These are phyloP conservation scores for Gaeumannomyces tritici DNA, from an alignment of 2,329 filamentous ascomycete species.

Conservation along the genomic window DNA sequence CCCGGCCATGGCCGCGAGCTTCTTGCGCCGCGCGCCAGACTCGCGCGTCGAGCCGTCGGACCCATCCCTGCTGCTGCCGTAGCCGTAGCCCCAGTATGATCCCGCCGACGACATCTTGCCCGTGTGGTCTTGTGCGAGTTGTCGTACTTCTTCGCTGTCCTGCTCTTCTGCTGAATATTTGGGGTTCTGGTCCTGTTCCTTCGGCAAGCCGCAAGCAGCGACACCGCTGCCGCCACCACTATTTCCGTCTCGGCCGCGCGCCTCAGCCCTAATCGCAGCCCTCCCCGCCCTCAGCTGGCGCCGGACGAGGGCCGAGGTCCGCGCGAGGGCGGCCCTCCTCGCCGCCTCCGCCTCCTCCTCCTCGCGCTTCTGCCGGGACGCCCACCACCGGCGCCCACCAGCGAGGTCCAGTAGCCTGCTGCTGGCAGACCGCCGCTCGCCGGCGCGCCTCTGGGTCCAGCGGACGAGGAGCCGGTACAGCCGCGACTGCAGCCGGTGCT, in stretches of 20 bases:
- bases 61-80: conserved; percentile 9
- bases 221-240: background rate
- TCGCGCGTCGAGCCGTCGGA: conserved; percentile 32
- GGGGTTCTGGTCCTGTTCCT: background rate
- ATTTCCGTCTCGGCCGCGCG: conserved; percentile 19
- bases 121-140: background rate
- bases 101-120: background rate
- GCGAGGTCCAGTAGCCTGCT: conserved; percentile 22
- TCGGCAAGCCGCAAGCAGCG: background rate
- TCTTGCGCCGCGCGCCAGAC: conserved; percentile 65
- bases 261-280: background rate
- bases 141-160: background rate
- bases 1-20: conserved; percentile 57
- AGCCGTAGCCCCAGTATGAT: conserved; percentile 13
- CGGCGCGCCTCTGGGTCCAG: conserved; percentile 46
- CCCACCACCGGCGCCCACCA: conserved; percentile 1
- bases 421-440: conserved; percentile 24
- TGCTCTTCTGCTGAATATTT: background rate
- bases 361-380: background rate
- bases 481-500: conserved; percentile 61
- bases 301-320: background rate
- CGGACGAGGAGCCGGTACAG: conserved; percentile 67
- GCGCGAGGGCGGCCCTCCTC: background rate
- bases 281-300: conserved; percentile 1
- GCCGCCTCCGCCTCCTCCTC: conserved; percentile 2